phyloP scores from a whole-genome alignment of 164 flowering plant species.

The Dillenia turbinata region DNA sequence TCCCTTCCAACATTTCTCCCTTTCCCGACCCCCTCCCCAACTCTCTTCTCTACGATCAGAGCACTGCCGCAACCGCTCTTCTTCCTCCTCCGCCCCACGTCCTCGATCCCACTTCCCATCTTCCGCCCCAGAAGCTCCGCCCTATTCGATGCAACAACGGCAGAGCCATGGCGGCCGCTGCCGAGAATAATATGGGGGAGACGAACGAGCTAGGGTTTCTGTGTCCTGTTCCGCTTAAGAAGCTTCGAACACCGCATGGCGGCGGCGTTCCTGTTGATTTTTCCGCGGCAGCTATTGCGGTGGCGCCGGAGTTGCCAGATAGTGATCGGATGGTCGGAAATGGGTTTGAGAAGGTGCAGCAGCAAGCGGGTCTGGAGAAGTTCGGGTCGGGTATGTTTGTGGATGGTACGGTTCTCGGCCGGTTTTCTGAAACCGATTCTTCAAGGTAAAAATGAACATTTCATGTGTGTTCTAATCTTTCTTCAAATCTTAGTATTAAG shows the following conservation, averaged over 20 bases:
- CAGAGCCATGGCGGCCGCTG: conserved; percentile 4
- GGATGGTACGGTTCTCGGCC: too few relatives aligned
- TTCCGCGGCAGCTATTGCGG: not conserved
- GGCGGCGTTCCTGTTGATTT: not conserved
- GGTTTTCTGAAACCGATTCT: too few relatives aligned
- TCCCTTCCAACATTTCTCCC: conserved; percentile 22
- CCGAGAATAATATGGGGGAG: not conserved
- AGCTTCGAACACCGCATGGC: not conserved
- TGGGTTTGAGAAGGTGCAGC: too few relatives aligned
- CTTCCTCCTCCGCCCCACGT: conserved; percentile 1
- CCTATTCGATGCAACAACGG: conserved; percentile 36
- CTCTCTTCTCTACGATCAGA: conserved; percentile 11
- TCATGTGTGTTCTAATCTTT: too few relatives aligned
- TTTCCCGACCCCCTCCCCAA: conserved; percentile 16
- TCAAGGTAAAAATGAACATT: too few relatives aligned
- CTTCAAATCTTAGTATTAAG: too few relatives aligned
- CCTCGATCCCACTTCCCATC: not conserved
- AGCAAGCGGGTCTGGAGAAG: too few relatives aligned
- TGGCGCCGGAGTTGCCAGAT: not conserved
- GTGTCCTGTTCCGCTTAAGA: too few relatives aligned
- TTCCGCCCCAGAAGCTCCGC: conserved; percentile 53
- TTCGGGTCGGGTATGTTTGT: too few relatives aligned
- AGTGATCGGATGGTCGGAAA: too few relatives aligned
- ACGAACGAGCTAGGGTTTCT: too few relatives aligned
- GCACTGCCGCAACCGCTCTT: not conserved